A percentile compares a stretch with the other conserved stretches of the same genome.
Conservation (phyloP, 2,329 filamentous ascomycete genomes). For the Pseudogymnoascus sp. region DNA sequence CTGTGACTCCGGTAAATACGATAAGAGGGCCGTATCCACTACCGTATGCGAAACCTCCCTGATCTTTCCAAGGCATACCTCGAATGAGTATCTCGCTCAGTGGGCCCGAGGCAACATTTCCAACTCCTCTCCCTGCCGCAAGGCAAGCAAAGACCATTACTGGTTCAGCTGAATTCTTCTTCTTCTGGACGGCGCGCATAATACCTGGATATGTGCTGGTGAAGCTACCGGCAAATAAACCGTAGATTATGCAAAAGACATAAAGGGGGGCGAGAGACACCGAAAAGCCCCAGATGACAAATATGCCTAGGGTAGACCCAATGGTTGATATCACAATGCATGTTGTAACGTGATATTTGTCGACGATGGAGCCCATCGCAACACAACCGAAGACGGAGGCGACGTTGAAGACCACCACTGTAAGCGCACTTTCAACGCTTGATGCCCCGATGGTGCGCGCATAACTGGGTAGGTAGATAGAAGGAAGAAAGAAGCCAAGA, state of each 20-base stretch:
- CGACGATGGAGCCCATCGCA: constrained; percentile 36
- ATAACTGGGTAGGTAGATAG: constrained; percentile 39
- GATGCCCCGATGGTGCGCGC: constrained; percentile 32
- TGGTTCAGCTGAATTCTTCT: constrained; percentile 19
- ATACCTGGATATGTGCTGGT: constrained; percentile 40
- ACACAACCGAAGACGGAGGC: constrained; percentile 36
- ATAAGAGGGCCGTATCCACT: constrained; percentile 22
- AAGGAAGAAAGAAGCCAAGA: constrained; percentile 43
- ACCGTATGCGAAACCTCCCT: constrained; percentile 18
- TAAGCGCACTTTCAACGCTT: constrained; percentile 33
- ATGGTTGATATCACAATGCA: constrained; percentile 38
- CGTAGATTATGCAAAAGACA: constrained; percentile 41
- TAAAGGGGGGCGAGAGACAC: constrained; percentile 34
- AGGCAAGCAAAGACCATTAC: constrained; percentile 26
- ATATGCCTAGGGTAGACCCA: constrained; percentile 37
- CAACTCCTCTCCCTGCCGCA: constrained; percentile 21
- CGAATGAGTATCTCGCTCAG: constrained; percentile 18
- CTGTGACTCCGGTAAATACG: constrained; percentile 21
- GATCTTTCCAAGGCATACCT: constrained; percentile 8
- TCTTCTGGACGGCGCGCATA: constrained; percentile 16
- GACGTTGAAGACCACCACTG: constrained; percentile 38
- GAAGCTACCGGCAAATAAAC: constrained; percentile 46
- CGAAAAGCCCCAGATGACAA: constrained; percentile 45
- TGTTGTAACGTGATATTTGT: constrained; percentile 30
- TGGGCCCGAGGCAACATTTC: constrained; percentile 19